These are phyloP conservation scores for Aspergillus sclerotiicarbonarius DNA, from an alignment of 495 filamentous ascomycete genomes.

Conservation along the genomic window DNA sequence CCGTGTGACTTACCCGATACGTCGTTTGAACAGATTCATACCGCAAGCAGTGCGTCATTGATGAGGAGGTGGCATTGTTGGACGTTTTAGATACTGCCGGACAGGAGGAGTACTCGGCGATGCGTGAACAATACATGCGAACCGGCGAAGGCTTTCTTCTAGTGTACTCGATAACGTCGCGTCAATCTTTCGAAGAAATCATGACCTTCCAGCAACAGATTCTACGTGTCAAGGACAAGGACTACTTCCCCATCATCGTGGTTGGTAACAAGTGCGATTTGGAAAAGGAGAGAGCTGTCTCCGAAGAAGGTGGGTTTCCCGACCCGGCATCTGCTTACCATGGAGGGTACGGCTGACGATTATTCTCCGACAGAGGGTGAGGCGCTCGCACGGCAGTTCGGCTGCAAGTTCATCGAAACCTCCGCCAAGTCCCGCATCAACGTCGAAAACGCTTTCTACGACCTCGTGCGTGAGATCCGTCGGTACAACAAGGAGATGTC, in stretches of 20 bases:
- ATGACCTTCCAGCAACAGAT: conserved; percentile 98
- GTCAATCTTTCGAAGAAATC: conserved; percentile 97
- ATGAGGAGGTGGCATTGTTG: conserved; percentile 94
- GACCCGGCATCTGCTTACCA: neutral
- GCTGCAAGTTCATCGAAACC: conserved; percentile 98
- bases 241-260: conserved; percentile 98
- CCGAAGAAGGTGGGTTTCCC: conserved; percentile 72
- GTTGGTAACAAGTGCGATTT: conserved; percentile 99
- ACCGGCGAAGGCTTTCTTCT: conserved; percentile 97
- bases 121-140: conserved; percentile 99
- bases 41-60: conserved; percentile 98
- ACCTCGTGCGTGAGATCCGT: conserved; percentile 95
- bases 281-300: conserved; percentile 84
- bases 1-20: conserved; percentile 20
- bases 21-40: conserved; percentile 73
- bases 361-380: conserved; percentile 70
- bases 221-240: conserved; percentile 96
- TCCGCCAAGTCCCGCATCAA: conserved; percentile 98
- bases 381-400: conserved; percentile 78
- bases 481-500: conserved; percentile 98
- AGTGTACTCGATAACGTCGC: conserved; percentile 96
- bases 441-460: conserved; percentile 97
- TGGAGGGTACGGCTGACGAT: conserved; percentile 23
- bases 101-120: conserved; percentile 98
- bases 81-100: conserved; percentile 98